A percentile compares a stretch with the other conserved stretches of the same genome.
These are phyloP conservation scores for Royoungia palumana DNA, from an alignment of 768 basidiomycete genomes.

Conservation along the genomic window DNA sequence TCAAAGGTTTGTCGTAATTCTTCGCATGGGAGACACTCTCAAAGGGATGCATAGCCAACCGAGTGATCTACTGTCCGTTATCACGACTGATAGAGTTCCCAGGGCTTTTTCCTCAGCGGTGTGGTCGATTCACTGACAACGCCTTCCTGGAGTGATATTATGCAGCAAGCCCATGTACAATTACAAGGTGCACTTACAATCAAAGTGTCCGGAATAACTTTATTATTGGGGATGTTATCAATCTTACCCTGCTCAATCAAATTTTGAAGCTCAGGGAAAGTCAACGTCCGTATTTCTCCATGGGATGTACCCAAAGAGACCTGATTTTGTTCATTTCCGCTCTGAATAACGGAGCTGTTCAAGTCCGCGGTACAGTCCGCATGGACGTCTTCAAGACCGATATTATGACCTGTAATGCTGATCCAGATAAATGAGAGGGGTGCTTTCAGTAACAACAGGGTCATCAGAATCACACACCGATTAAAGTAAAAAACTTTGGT, in stretches of 20 bases:
- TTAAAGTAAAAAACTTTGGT: constrained; percentile 75
- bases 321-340: constrained; percentile 20
- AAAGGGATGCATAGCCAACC: constrained; percentile 1
- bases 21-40: constrained; percentile 10
- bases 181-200: constrained; percentile 46
- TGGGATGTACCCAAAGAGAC: constrained; percentile 5
- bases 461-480: constrained; percentile 34
- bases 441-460: constrained; percentile 24
- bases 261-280: constrained; percentile 64
- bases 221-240: constrained; percentile 78
- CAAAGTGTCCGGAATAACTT: constrained; percentile 59
- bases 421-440: constrained; percentile 22
- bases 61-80: constrained; percentile 13
- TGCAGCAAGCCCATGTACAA: background rate
- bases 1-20: constrained; percentile 15
- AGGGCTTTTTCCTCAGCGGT: constrained; percentile 58
- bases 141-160: constrained; percentile 40
- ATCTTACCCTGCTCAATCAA: constrained; percentile 69
- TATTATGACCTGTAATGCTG: constrained; percentile 30
- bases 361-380: constrained; percentile 11
- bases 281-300: constrained; percentile 46
- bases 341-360: constrained; percentile 8
- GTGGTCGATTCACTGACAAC: constrained; percentile 55
- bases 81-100: constrained; percentile 44
- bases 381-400: constrained; percentile 30